Base-by-base conservation (phyloP, 345 rosid species). In the Arabidopsis arenosa region DNA sequence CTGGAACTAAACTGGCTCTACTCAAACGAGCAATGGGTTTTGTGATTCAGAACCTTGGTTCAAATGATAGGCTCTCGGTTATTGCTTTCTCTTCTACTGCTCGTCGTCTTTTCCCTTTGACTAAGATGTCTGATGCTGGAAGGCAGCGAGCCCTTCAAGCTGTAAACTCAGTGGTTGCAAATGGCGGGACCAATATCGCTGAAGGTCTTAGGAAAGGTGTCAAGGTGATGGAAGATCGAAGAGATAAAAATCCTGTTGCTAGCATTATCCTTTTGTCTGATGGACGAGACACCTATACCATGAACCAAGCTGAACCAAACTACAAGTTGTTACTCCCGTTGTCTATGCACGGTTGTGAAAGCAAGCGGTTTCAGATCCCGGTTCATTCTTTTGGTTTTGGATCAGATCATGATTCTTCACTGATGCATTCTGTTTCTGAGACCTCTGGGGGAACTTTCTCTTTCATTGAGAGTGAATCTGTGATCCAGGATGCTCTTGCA, bases 11-110 rank as follows among this genome's bases (percentile, higher is more conserved):
- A 83, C 86, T 96, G 26, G 99, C 97, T 47, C 74, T 96, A 79
- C 86, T 96, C 4, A 96, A 96, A 87, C 87, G 98, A 23, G 99
- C 99, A 6, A 93, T 93, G 99, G 99, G 98, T 5, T 96, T 96
- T 70, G 96, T 96, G 37, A 96, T 96, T 79, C 99, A 93, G 80
- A 96, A 93, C 79, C 97, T 96, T 57, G 90, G 98, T 23, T 85
- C 86, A 53, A 83, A 83, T 9, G 98, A 96, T 64, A 83, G 99
- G 83, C 99, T 96, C 44, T 96, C 99, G 2, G 98, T 96, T 33
- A 91, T 96, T 57, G 94, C 98, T 12, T 96, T 96, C 87, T 96
- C 99, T 49, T 96, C 98, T 43, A 88, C 91, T 33, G 98, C 97
- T 41, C 90, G 93, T 32, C 96, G 98, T 37, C 83, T 96, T 61